Evolutionary conservation across 176 grass and related monocot genomes (phyloP), one percentile per base, ranked within the genome.

Genomic region (Raddia guianensis): DNA sequence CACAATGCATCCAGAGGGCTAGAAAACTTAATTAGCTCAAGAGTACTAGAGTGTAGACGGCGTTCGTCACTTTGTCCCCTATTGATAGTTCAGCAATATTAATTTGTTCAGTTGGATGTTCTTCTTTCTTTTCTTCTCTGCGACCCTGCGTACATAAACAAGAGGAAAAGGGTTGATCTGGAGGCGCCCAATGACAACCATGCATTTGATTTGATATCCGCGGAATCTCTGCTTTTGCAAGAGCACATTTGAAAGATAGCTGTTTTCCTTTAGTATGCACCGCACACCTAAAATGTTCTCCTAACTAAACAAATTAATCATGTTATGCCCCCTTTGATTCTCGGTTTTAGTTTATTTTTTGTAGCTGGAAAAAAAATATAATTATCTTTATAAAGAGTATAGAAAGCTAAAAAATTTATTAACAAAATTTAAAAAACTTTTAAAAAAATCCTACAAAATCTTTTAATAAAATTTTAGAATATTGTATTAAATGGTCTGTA

Each of bases 161-260:
- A 73, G 44, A 12, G 21, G 60, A 49, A 76, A 76, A 66, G 70
- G 34, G 7, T 4, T 20, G 53, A 80, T 16, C 53, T 6, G 74
- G 49, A 0, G 5, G 15, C 2, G 16, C 34, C 74, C 69, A 84
- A 84, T 74, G 48, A 52, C 46, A 69, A 21, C 9, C 15, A 68
- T 53, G 20, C 9, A 18, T 88, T 63, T 75, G 73, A 87, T 87
- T 64, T 70, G 20, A 45, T 62, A 74, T 79, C 8, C 67, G 3
- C 12, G 1, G 19, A 79, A 68, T 84, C 61, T 84, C 3, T 34
- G 8, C 46, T 79, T 74, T 46, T 66, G 50, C 12, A 57, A 57
- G 12, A 62, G 19, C 46, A 62, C 7, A 49, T 77, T 18, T 64
- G 18, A 77, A 40, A 37, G 9, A 70, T 70, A 44, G 42, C 2